Evolutionary conservation across 129 eudicot genomes (phyloP), one percentile per base, ranked within the genome.

Genomic region (Artemisia argyi): DNA sequence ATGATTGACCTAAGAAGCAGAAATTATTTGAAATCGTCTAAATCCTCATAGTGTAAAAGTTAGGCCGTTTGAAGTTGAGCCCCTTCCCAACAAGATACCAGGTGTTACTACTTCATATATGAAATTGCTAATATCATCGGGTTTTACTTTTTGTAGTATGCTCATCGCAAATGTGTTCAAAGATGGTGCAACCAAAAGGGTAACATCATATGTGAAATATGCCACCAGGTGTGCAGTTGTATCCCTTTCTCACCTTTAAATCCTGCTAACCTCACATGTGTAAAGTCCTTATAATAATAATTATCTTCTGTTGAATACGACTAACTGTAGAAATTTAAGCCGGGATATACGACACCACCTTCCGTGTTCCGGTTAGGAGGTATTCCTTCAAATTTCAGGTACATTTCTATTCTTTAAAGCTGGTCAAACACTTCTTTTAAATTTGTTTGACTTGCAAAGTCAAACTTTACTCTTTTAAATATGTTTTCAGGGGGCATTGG

Each of bases 101-200:
- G 8, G 46, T 1, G 2, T 39, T 8, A 39, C 11, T 51, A 13
- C 56, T 51, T 51, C 56, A 13, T 51, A n/a, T 55, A 55, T 18
- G 61, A 39, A 39, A 39, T 8, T 39, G 46, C 11, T 39, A 39
- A 39, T 39, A 7, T 39, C 52, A 17, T 72, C 66, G 13, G 49
- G 44, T 63, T 65, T 73, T 76, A 16, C 48, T 60, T 71, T 74
- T 75, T 89, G 85, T 84, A 92, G 98, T 92, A 89, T 80, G 98
- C 98, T 81, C 98, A 92, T 72, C 94, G 98, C 14, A 82, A 69
- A 89, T 92, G 98, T 70, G 83, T 92, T 55, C 98, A 92, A 78
- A 85, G 88, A 77, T 92, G 98, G 98, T 92, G 98, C 78, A 89
- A 92, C 5, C 96, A 89, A 77, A 92, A 92, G 87, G 98, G 98